phyloP scores from a whole-genome alignment of 1,284 basidiomycete species.

The Bjerkandera adusta region DNA sequence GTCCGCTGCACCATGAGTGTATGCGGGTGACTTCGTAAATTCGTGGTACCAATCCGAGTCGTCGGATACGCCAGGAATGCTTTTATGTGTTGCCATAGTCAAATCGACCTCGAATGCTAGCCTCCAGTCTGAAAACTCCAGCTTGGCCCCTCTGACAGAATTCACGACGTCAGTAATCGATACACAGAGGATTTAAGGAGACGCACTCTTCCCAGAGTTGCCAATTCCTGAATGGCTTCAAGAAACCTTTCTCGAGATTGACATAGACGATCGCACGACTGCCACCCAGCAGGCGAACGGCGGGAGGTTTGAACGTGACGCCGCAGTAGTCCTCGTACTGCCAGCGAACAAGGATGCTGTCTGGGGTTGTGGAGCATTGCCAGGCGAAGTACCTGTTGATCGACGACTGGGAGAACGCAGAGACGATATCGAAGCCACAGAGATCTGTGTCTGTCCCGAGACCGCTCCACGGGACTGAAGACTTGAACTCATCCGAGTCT shows the following conservation, averaged over 20 bases:
- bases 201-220: background rate
- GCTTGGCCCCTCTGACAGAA: constrained; percentile 9
- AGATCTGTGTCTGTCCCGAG: constrained; percentile 24
- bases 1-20: no score
- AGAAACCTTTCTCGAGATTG: constrained; percentile 11
- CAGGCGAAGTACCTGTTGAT: constrained; percentile 28
- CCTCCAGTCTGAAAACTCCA: constrained; percentile 18
- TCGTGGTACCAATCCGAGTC: constrained; percentile 10
- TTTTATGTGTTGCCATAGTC: constrained; percentile 15
- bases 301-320: constrained; percentile 25
- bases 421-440: constrained; percentile 31
- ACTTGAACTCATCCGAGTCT: constrained; percentile 9
- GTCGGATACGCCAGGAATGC: constrained; percentile 9
- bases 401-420: constrained; percentile 29
- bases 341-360: constrained; percentile 20
- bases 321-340: constrained; percentile 25
- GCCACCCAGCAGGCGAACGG: constrained; percentile 18
- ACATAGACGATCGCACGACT: constrained; percentile 16
- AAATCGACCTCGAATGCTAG: constrained; percentile 28
- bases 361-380: background rate
- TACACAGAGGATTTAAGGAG: background rate
- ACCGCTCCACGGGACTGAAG: constrained; percentile 20
- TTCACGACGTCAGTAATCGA: no score
- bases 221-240: constrained; percentile 8
- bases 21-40: constrained; percentile 11